A percentile compares a stretch with the other conserved stretches of the same genome.
phyloP scores from a whole-genome alignment of 768 basidiomycete genomes.

The Pleurotus giganteus region DNA sequence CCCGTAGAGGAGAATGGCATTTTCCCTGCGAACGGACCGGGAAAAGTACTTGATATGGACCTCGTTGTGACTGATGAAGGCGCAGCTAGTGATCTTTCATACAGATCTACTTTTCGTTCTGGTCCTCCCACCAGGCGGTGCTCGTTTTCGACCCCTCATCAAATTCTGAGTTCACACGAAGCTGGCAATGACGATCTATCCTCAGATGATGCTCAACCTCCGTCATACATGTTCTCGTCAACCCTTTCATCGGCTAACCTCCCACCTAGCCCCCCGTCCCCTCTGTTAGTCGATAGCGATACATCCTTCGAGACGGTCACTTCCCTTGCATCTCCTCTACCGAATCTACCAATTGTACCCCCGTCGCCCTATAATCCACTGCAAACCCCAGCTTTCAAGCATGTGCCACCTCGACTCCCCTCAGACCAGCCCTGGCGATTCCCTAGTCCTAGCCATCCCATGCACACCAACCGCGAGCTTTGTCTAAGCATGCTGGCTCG shows the following conservation, averaged over 20 bases:
- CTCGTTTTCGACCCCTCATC: constrained; percentile 18
- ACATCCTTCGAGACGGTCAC: constrained; percentile 2
- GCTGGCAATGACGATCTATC: constrained; percentile 12
- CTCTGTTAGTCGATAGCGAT: constrained; percentile 21
- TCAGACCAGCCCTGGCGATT: constrained; percentile 84
- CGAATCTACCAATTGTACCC: constrained; percentile 38
- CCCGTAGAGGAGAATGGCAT: constrained; percentile 58
- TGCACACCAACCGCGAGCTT: constrained; percentile 66
- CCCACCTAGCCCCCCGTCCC: constrained; percentile 32
- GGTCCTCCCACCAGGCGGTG: constrained; percentile 17
- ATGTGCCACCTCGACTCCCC: constrained; percentile 71
- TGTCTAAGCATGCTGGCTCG: constrained; percentile 64
- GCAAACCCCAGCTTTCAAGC: constrained; percentile 73
- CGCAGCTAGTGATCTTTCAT: constrained; percentile 28
- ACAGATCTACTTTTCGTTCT: constrained; percentile 47
- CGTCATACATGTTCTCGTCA: constrained; percentile 16
- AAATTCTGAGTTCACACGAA: constrained; percentile 14
- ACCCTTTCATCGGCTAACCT: constrained; percentile 29
- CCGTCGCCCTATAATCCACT: constrained; percentile 77
- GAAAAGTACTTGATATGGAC: constrained; percentile 36
- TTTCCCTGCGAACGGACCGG: constrained; percentile 18
- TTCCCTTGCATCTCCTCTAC: constrained; percentile 26
- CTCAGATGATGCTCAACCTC: not conserved
- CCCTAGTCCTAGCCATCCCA: constrained; percentile 75
- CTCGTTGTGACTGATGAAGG: constrained; percentile 34